phyloP scores from a whole-genome alignment of 2,329 filamentous ascomycete genomes.

The Immersiporthe knoxdaviesiana region DNA sequence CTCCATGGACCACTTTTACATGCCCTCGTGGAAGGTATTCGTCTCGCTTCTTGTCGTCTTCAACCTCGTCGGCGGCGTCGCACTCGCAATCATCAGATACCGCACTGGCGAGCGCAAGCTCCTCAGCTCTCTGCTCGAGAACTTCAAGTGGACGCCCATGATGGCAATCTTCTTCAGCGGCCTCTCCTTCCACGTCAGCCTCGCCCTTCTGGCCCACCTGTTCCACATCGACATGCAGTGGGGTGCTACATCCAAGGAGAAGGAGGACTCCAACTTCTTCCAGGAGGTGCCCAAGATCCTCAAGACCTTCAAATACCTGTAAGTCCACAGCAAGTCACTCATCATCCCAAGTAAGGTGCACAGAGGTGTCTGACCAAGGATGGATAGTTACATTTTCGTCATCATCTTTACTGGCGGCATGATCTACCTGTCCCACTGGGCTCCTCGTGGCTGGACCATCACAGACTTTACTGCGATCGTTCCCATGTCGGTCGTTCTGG shows the following conservation, averaged over 20 bases:
- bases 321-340: too few relatives aligned
- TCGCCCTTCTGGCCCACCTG: conserved; percentile 46
- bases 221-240: conserved; percentile 49
- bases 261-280: conserved; percentile 59
- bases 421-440: conserved; percentile 49
- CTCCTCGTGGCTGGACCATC: conserved; percentile 58
- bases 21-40: conserved; percentile 67
- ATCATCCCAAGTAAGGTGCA: too few relatives aligned
- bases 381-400: conserved; percentile 25
- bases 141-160: conserved; percentile 65
- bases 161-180: conserved; percentile 49
- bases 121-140: conserved; percentile 51
- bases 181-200: conserved; percentile 45
- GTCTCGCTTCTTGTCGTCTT: conserved; percentile 67
- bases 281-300: conserved; percentile 58
- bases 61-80: conserved; percentile 61
- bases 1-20: conserved; percentile 66
- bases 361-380: neutral
- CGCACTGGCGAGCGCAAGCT: conserved; percentile 59
- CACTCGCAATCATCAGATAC: conserved; percentile 65
- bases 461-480: conserved; percentile 60
- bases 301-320: conserved; percentile 57
- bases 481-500: conserved; percentile 56
- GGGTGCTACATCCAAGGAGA: conserved; percentile 61
- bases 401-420: conserved; percentile 46